Evolutionary conservation across 2,329 filamentous ascomycete genomes (phyloP).

Genomic region (Penicillium sp.): DNA sequence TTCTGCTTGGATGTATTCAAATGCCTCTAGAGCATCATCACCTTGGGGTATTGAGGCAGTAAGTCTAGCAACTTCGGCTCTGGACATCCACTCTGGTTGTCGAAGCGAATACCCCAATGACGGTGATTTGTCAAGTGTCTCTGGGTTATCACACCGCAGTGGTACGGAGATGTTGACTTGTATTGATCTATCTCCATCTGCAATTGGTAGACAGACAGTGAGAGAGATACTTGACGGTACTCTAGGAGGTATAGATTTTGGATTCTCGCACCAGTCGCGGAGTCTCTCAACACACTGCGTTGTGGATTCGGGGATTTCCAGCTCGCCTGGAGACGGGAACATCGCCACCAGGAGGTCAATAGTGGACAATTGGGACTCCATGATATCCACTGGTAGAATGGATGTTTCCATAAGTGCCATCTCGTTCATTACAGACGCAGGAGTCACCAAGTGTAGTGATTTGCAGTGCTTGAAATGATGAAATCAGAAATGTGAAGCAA

Average conservation of each 20-base stretch:
- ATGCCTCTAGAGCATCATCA: conserved; percentile 46
- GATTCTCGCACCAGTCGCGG: conserved; percentile 28
- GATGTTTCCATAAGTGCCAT: conserved; percentile 15
- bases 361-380: conserved; percentile 50
- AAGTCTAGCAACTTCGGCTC: conserved; percentile 45
- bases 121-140: conserved; percentile 23
- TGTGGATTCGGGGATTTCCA: conserved; percentile 43
- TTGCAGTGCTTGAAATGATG: neutral
- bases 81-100: conserved; percentile 55
- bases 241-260: conserved; percentile 6
- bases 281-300: conserved; percentile 26
- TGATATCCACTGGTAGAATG: conserved; percentile 44
- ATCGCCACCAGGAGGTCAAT: conserved; percentile 55
- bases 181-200: conserved; percentile 23
- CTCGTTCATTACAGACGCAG: neutral
- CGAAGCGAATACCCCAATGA: conserved; percentile 38
- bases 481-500: neutral
- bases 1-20: conserved; percentile 46
- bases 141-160: conserved; percentile 16
- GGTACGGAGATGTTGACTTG: conserved; percentile 32
- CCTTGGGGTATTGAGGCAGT: conserved; percentile 41
- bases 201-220: conserved; percentile 26
- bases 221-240: conserved; percentile 25
- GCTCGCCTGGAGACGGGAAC: conserved; percentile 45
- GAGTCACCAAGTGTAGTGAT: neutral